Evolutionary conservation across 257 asterid genomes (phyloP).

Genomic region (Leonotis leonurus): DNA sequence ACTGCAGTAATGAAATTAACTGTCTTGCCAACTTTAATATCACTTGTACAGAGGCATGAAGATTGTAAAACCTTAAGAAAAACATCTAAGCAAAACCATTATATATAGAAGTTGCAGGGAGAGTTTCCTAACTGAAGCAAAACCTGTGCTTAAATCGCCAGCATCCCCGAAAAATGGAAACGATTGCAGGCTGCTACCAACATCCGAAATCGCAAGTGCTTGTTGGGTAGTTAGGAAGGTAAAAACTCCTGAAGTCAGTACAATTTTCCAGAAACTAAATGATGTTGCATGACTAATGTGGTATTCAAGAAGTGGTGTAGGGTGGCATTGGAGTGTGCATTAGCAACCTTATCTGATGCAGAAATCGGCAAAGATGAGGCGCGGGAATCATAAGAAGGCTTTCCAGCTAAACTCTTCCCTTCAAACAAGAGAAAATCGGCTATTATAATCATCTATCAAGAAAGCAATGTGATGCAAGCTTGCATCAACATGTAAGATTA

Average conservation of each 20-base stretch:
- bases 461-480: background rate
- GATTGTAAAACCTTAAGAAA: background rate
- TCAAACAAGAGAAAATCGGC: constrained; percentile 24
- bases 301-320: too few relatives aligned
- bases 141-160: constrained; percentile 93
- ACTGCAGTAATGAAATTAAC: constrained; percentile 10
- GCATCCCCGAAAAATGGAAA: constrained; percentile 62
- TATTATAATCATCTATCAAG: background rate
- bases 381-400: constrained; percentile 35
- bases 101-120: constrained; percentile 53
- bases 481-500: too few relatives aligned
- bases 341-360: constrained; percentile 45
- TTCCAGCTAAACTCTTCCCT: constrained; percentile 63
- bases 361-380: constrained; percentile 32
- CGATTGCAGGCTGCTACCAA: constrained; percentile 40
- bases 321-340: background rate
- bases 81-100: background rate
- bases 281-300: too few relatives aligned
- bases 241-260: constrained; percentile 51
- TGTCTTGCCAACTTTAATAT: too few relatives aligned
- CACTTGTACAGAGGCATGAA: too few relatives aligned
- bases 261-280: constrained; percentile 35
- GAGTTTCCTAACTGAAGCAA: constrained; percentile 99
- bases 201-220: constrained; percentile 68
- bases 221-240: constrained; percentile 54